Evolutionary conservation across 306 rosid genomes (phyloP).

Genomic region (Hippophae rhamnoides): DNA sequence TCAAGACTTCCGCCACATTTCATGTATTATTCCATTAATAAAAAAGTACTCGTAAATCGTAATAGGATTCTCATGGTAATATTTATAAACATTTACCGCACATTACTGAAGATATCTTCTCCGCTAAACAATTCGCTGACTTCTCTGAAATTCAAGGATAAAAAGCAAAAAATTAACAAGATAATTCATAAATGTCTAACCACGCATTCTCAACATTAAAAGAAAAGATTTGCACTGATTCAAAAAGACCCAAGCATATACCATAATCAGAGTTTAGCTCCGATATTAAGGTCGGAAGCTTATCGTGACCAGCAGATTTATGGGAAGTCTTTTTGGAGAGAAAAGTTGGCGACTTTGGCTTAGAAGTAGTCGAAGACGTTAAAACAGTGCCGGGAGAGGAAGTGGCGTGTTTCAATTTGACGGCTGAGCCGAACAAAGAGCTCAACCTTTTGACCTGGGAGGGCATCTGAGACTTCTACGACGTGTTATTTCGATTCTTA

Average conservation of each 20-base stretch:
- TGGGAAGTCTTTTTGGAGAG: slow-evolving; percentile 1
- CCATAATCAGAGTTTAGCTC: slow-evolving; percentile 39
- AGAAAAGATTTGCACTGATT: no score
- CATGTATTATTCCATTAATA: no score
- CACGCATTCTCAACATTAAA: no score
- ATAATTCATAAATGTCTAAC: no score
- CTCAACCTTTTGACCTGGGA: slow-evolving; percentile 27
- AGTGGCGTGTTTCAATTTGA: not conserved
- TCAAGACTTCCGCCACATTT: no score
- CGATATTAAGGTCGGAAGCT: slow-evolving; percentile 29
- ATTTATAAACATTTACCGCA: no score
- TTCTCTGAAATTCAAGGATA: no score
- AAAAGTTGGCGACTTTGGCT: not conserved
- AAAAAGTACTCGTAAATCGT: no score
- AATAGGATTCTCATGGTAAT: no score
- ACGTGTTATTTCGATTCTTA: not conserved
- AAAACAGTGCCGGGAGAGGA: slow-evolving; percentile 5
- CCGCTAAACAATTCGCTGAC: no score
- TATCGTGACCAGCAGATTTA: not conserved
- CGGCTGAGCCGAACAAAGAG: slow-evolving; percentile 20
- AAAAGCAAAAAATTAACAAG: no score
- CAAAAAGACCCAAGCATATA: slow-evolving; percentile 12
- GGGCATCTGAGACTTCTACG: slow-evolving; percentile 16
- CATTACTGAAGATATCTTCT: no score
- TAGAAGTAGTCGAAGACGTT: not conserved